Conservation (phyloP, 495 filamentous ascomycete genomes). For the Podospora fimiseda region DNA sequence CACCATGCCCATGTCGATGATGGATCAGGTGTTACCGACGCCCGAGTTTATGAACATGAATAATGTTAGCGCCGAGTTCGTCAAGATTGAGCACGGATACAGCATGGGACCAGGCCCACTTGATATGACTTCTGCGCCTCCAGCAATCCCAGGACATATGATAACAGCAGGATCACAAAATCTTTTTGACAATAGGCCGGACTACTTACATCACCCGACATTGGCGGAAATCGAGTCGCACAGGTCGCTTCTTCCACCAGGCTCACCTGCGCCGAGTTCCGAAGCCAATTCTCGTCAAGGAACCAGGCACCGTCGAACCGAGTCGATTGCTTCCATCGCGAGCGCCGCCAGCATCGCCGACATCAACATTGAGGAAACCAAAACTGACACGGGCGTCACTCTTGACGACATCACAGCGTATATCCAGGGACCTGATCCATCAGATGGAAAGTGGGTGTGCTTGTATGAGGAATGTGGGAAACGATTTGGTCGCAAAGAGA, state of each 20-base stretch:
- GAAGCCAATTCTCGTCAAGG: conserved; percentile 25
- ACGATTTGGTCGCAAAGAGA: conserved; percentile 87
- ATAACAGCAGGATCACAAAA: conserved; percentile 13
- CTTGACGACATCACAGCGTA: conserved; percentile 78
- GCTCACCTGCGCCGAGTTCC: not conserved
- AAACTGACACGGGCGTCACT: conserved; percentile 68
- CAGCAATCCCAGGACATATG: conserved; percentile 26
- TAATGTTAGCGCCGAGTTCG: conserved; percentile 45
- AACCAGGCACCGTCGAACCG: conserved; percentile 42
- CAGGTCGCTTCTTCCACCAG: conserved; percentile 7
- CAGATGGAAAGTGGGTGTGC: conserved; percentile 80
- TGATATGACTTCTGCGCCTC: conserved; percentile 16
- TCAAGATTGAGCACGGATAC: conserved; percentile 44
- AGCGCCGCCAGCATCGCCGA: conserved; percentile 50
- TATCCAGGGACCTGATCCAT: conserved; percentile 71
- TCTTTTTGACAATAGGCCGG: conserved; percentile 34
- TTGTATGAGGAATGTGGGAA: conserved; percentile 74
- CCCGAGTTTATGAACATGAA: conserved; percentile 52
- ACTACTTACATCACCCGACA: conserved; percentile 17
- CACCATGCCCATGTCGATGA: conserved; percentile 36
- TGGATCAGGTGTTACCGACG: conserved; percentile 32
- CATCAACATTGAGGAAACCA: conserved; percentile 50
- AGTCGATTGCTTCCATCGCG: conserved; percentile 41
- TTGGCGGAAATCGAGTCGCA: conserved; percentile 15
- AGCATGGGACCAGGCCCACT: conserved; percentile 11